These are phyloP conservation scores for Daldinia concentrica DNA, from an alignment of 495 filamentous ascomycete genomes.

Conservation along the genomic window DNA sequence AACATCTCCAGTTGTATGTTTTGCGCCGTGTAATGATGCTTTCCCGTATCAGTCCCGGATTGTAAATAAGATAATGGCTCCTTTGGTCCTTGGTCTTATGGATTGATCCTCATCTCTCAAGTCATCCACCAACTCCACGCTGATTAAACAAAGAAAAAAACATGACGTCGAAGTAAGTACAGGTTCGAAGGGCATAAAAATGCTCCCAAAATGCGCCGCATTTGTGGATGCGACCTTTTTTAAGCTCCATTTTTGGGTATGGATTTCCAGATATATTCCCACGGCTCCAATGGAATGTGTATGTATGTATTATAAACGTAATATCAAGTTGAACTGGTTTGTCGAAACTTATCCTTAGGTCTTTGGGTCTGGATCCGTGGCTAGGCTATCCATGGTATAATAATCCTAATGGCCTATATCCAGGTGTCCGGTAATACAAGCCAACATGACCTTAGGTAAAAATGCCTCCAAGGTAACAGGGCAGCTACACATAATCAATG, in stretches of 20 bases:
- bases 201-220: constrained; percentile 3
- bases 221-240: constrained; percentile 11
- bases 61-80: constrained; percentile 40
- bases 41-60: constrained; percentile 34
- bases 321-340: constrained; percentile 37
- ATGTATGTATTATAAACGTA: constrained; percentile 43
- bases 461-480: constrained; percentile 11
- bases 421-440: constrained; percentile 31
- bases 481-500: constrained; percentile 34
- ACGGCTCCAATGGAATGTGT: constrained; percentile 25
- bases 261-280: constrained; percentile 29
- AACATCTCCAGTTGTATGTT: constrained; percentile 40
- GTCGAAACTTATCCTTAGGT: constrained; percentile 32
- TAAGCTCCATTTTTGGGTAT: constrained; percentile 27
- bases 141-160: constrained; percentile 45
- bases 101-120: constrained; percentile 41
- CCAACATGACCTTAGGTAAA: constrained; percentile 34
- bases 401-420: constrained; percentile 23
- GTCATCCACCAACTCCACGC: constrained; percentile 48
- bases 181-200: constrained; percentile 29
- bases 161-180: constrained; percentile 44
- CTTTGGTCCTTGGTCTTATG: constrained; percentile 40
- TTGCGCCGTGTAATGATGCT: constrained; percentile 44
- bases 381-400: constrained; percentile 25
- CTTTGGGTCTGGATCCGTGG: constrained; percentile 16